Evolutionary conservation across 2,329 filamentous ascomycete genomes (phyloP).

Genomic region (Calonectria crousiana): DNA sequence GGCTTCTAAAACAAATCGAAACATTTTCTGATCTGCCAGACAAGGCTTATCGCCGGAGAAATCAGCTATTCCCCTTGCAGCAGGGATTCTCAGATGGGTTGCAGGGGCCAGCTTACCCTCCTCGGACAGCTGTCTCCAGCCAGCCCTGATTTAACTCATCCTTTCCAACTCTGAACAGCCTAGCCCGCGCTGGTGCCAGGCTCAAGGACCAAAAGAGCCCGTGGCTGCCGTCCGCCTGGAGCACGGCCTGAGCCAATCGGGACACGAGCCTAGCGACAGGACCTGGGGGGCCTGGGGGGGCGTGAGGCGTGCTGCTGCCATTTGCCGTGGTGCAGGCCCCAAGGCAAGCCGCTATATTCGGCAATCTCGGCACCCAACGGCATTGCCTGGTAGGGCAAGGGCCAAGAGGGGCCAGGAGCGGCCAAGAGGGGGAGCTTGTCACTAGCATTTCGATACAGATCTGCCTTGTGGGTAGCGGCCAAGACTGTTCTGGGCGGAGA

Average conservation of each 20-base stretch:
- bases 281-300: no score
- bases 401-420: neutral
- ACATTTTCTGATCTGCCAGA: neutral
- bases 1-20: constrained; percentile 11
- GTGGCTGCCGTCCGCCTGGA: no score
- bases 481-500: neutral
- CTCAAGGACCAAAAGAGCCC: neutral
- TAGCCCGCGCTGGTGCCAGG: neutral
- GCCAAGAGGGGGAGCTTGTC: neutral
- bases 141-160: neutral
- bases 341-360: neutral
- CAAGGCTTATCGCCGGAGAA: neutral
- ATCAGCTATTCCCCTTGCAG: neutral
- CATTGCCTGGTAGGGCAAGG: neutral
- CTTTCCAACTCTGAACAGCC: neutral
- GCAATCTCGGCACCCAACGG: constrained; percentile 6
- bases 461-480: neutral
- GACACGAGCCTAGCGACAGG: neutral
- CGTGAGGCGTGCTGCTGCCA: neutral
- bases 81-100: constrained; percentile 1
- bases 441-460: neutral
- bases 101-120: neutral
- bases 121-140: neutral
- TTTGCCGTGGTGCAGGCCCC: neutral
- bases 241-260: neutral